Evolutionary conservation across 2,329 filamentous ascomycete species (phyloP), one percentile per base, ranked within the genome.

Genomic region (Talaromyces sp.): DNA sequence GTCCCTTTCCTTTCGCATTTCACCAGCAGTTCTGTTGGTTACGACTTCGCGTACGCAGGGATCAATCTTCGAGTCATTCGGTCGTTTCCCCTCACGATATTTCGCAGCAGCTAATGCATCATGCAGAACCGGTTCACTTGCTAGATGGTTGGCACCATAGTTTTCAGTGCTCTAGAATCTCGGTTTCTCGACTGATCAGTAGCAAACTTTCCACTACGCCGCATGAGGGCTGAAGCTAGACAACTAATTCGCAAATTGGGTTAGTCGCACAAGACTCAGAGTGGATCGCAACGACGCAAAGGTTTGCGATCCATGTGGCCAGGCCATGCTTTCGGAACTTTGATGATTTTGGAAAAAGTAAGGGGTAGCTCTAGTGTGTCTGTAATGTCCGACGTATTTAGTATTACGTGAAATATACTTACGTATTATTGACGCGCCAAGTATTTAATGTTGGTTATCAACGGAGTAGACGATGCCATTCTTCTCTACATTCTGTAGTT

Each of bases 281-380:
- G 52, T 56, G 52, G 52, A 56, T 13, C 31, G 31, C 50, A 13
- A 13, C 50, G 50, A 54, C 31, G 52, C n/a, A 37, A 56, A 56
- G n/a, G 31, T 31, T 22, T 56, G 48, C 31, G 33, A 56, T 39
- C 52, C 52, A 56, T 56, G 52, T 56, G 52, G 52, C 52, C 33
- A 37, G 52, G 52, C 52, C 33, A 56, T 56, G 52, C 52, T 37
- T 8, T 56, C 33, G 52, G 52, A 56, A 8, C 14, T 56, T 56
- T 19, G 33, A 56, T 39, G 52, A 56, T 37, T 56, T 35, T 35
- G n/a, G 33, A 22, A 24, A 56, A 56, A 56, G 52, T 56, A 56
- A 56, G 52, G 52, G 52, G 52, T 39, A 22, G n/a, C 27, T 35
- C 37, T 54, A 54, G 33, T 24, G 33, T 13, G 16, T 8, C 19